Base-by-base conservation (phyloP, 2,329 filamentous ascomycete genomes). In the Botryosphaeria agaves region DNA sequence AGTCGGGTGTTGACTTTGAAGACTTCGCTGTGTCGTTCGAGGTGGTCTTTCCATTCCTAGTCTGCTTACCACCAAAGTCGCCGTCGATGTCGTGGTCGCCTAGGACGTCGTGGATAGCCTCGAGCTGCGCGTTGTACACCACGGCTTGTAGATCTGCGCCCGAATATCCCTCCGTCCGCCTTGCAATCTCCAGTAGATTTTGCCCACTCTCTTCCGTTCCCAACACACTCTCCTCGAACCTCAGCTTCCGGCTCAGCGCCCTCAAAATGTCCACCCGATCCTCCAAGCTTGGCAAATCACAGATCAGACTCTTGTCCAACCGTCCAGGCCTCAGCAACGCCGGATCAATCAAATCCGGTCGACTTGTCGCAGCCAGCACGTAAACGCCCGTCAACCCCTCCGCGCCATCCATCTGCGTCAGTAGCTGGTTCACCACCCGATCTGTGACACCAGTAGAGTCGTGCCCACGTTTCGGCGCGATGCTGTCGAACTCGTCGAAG, bases 391-490 rank as follows among this genome's bases (percentile, higher is more conserved):
- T 84, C 4, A 98, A 59, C 0, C 89, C 91, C 53, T 98, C 91
- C 0, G 89, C 89, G 47, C 89, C 89, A 46, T 98, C 89, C 89
- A 98, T 98, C 53, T 95, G 87, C 1, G 91, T 98, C 7, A 98
- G 68, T 34, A 98, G 72, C 61, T 98, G 91, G 51, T 98, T 98
- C 42, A 98, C 89, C 0, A 98, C 91, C 21, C 91, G 74, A 53
- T 98, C 91, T 1, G 89, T 98, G n/a, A 98, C 91, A 39, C 91
- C 89, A 0, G 89, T 98, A 2, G 79, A 89, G 51, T 98, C 91
- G 49, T 98, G 89, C 0, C 89, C 89, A 57, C 89, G 72, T 56
- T 95, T 98, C 2, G 89, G 89, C 0, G 91, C 91, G 38, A 98
- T 95, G 23, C 81, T 85, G 57, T 98, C 89, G 47, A 98, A 98